phyloP scores from a whole-genome alignment of 1,139 yeast species.

The Zygosaccharomyces sapae region DNA sequence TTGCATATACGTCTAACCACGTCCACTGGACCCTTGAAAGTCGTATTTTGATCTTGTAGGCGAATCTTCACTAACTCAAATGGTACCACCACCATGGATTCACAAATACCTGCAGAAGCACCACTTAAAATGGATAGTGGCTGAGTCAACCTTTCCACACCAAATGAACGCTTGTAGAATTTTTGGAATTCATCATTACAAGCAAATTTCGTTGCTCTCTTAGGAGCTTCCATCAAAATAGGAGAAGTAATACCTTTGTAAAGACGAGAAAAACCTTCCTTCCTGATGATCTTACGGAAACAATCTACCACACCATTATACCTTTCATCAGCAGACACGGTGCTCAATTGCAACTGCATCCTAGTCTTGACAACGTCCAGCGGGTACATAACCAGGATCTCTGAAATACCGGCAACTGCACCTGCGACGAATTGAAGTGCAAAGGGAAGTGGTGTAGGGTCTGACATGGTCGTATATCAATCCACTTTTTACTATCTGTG shows the following conservation, averaged over 20 bases:
- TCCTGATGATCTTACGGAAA: slow-evolving; percentile 71
- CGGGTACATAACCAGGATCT: slow-evolving; percentile 96
- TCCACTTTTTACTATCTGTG: neutral
- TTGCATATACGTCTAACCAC: slow-evolving; percentile 70
- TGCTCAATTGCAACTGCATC: slow-evolving; percentile 79
- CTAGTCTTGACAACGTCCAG: slow-evolving; percentile 97
- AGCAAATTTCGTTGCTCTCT: slow-evolving; percentile 95
- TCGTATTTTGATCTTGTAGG: slow-evolving; percentile 81
- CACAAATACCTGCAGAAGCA: slow-evolving; percentile 98
- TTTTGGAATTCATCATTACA: slow-evolving; percentile 98
- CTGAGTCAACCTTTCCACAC: slow-evolving; percentile 68
- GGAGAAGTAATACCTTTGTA: slow-evolving; percentile 96
- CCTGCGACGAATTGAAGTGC: slow-evolving; percentile 88
- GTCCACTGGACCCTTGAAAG: slow-evolving; percentile 80
- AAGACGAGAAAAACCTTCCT: slow-evolving; percentile 78
- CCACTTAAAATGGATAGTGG: slow-evolving; percentile 86
- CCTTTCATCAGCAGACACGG: slow-evolving; percentile 48
- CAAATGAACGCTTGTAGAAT: slow-evolving; percentile 70
- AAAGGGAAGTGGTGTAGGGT: slow-evolving; percentile 62
- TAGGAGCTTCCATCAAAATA: slow-evolving; percentile 98
- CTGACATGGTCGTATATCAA: slow-evolving; percentile 11
- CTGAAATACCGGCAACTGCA: slow-evolving; percentile 97
- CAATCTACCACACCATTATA: slow-evolving; percentile 85
- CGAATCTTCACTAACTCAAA: slow-evolving; percentile 84
- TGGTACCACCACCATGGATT: slow-evolving; percentile 93